Percentiles rank a stretch among this genome's conserved stretches.
Conservation (phyloP, 1,284 basidiomycete species). For the Irpex sp. region DNA sequence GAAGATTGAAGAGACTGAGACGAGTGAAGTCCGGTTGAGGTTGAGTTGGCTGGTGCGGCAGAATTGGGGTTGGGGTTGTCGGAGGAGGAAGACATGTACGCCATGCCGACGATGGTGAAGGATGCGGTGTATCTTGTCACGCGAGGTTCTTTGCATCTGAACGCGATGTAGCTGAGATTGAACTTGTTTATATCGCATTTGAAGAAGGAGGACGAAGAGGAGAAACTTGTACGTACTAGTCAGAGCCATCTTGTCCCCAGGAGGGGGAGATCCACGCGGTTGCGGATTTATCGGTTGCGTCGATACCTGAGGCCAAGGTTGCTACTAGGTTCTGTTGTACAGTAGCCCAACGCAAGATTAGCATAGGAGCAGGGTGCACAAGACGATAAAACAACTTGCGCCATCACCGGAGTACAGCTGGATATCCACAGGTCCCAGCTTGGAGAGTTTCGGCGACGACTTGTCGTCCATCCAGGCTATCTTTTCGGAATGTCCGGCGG, state of each 20-base stretch:
- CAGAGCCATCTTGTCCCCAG: slow-evolving; percentile 25
- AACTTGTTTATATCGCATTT: background rate
- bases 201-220: background rate
- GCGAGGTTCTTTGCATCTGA: slow-evolving; percentile 24
- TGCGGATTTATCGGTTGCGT: slow-evolving; percentile 23
- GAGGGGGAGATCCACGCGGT: slow-evolving; percentile 28
- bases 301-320: slow-evolving; percentile 32
- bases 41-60: slow-evolving; percentile 13
- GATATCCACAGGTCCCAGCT: slow-evolving; percentile 38
- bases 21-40: slow-evolving; percentile 15
- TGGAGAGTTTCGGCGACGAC: slow-evolving; percentile 31
- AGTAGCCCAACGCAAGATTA: background rate
- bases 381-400: slow-evolving; percentile 27
- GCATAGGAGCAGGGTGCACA: background rate
- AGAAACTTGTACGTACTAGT: slow-evolving; percentile 24
- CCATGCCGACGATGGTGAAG: slow-evolving; percentile 37
- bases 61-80: background rate
- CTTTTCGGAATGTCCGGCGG: slow-evolving; percentile 33
- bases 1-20: background rate
- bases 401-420: slow-evolving; percentile 37
- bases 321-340: slow-evolving; percentile 27
- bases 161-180: slow-evolving; percentile 26
- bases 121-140: slow-evolving; percentile 31
- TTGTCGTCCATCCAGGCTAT: slow-evolving; percentile 49
- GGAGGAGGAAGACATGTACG: slow-evolving; percentile 16